Evolutionary conservation across 257 asterid species (phyloP).

Genomic region (Buddleja alternifolia): DNA sequence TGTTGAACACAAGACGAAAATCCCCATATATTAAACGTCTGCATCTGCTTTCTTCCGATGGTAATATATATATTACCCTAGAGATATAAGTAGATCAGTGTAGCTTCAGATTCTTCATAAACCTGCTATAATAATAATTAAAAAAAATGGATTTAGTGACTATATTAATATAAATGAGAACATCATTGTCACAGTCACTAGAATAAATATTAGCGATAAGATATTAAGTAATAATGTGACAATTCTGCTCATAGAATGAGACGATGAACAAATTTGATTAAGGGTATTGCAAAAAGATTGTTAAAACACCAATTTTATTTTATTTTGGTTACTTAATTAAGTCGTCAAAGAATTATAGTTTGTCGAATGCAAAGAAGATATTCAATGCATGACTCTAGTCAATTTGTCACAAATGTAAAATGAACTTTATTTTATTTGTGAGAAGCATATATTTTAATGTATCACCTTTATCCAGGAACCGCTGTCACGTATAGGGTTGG

Average conservation of each 20-base stretch:
- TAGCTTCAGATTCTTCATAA: conserved; percentile 67
- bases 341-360: too few species aligned
- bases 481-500: not conserved
- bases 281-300: not conserved
- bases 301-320: not conserved
- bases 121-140: conserved; percentile 42
- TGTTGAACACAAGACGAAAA: conserved; percentile 15
- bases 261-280: too few species aligned
- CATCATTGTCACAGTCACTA: too few species aligned
- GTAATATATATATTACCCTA: not conserved
- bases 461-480: not conserved
- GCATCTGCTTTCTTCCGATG: not conserved
- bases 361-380: not conserved
- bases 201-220: too few species aligned
- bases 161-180: too few species aligned
- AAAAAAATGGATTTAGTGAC: not conserved
- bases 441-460: not conserved
- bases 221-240: too few species aligned
- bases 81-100: conserved; percentile 32
- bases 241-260: too few species aligned
- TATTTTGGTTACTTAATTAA: too few species aligned
- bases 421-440: not conserved
- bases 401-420: conserved; percentile 7
- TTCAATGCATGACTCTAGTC: conserved; percentile 33
- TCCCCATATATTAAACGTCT: not conserved